These are phyloP conservation scores for Raffaelea ambrosiae DNA, from an alignment of 2,329 filamentous ascomycete genomes.

Conservation along the genomic window DNA sequence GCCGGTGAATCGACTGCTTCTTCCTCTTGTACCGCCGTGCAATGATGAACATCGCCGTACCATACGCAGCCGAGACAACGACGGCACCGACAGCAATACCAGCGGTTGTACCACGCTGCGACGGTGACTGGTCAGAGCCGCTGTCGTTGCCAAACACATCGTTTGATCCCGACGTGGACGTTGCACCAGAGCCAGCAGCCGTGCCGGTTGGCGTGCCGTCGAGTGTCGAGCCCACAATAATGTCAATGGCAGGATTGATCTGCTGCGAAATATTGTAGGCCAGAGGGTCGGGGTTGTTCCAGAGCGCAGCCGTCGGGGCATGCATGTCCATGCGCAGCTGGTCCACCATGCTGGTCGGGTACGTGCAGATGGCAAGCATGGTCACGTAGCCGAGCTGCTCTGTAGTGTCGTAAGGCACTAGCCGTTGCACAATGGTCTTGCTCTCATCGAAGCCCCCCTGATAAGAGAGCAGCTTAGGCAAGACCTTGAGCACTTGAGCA, in stretches of 20 bases:
- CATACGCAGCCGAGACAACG: conserved; percentile 75
- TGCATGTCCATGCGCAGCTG: conserved; percentile 61
- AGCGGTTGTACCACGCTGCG: conserved; percentile 53
- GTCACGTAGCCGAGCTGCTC: conserved; percentile 67
- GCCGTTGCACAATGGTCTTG: conserved; percentile 57
- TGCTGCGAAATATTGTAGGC: conserved; percentile 65
- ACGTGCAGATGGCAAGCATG: conserved; percentile 60
- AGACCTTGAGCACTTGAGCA: conserved; percentile 73
- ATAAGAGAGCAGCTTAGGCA: conserved; percentile 63
- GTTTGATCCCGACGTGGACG: conserved; percentile 18
- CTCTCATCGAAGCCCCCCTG: conserved; percentile 45
- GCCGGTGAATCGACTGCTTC: conserved; percentile 66
- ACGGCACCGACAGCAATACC: conserved; percentile 71
- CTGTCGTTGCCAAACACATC: conserved; percentile 26
- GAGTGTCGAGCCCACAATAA: conserved; percentile 38
- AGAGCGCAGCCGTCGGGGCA: conserved; percentile 64
- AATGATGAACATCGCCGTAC: conserved; percentile 88
- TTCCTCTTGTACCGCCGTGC: conserved; percentile 85
- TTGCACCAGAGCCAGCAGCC: conserved; percentile 24
- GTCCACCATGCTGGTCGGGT: conserved; percentile 62
- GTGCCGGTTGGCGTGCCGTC: conserved; percentile 30
- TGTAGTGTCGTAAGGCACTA: conserved; percentile 70
- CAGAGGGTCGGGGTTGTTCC: conserved; percentile 59
- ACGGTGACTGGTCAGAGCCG: conserved; percentile 42
- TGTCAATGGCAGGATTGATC: conserved; percentile 76